Conservation (phyloP, 805 yeast species). For the Lipomyces mesembrius region DNA sequence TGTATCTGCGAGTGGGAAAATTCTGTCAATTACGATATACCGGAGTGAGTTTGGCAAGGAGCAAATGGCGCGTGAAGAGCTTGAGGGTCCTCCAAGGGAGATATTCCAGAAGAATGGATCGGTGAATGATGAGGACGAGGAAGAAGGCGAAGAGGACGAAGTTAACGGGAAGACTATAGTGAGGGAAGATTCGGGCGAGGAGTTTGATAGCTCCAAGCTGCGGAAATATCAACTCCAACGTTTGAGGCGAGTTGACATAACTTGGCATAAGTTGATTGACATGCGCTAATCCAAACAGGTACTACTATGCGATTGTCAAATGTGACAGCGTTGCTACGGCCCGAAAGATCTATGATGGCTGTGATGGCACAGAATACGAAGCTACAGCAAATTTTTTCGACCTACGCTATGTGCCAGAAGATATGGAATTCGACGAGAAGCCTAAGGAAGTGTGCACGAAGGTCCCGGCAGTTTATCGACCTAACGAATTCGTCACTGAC, state of each 20-base stretch:
- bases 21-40: conserved; percentile 69
- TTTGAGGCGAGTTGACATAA: conserved; percentile 52
- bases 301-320: conserved; percentile 86
- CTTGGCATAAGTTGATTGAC: not conserved
- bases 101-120: conserved; percentile 57
- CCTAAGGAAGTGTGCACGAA: conserved; percentile 74
- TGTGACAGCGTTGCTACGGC: conserved; percentile 81
- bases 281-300: conserved; percentile 43
- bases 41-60: conserved; percentile 95
- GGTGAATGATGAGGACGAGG: conserved; percentile 41
- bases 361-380: conserved; percentile 96
- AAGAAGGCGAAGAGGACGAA: conserved; percentile 50
- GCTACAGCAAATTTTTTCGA: conserved; percentile 95
- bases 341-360: conserved; percentile 72
- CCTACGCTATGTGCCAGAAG: conserved; percentile 89
- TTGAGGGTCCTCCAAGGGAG: conserved; percentile 91
- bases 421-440: conserved; percentile 79
- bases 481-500: conserved; percentile 83
- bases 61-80: conserved; percentile 84
- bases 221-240: conserved; percentile 92
- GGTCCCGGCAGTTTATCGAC: conserved; percentile 79
- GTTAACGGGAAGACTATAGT: conserved; percentile 74
- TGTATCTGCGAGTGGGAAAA: conserved; percentile 74
- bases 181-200: conserved; percentile 83
- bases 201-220: conserved; percentile 80